Evolutionary conservation across 2,329 filamentous ascomycete species (phyloP).

Genomic region (Xylaria arbuscula): DNA sequence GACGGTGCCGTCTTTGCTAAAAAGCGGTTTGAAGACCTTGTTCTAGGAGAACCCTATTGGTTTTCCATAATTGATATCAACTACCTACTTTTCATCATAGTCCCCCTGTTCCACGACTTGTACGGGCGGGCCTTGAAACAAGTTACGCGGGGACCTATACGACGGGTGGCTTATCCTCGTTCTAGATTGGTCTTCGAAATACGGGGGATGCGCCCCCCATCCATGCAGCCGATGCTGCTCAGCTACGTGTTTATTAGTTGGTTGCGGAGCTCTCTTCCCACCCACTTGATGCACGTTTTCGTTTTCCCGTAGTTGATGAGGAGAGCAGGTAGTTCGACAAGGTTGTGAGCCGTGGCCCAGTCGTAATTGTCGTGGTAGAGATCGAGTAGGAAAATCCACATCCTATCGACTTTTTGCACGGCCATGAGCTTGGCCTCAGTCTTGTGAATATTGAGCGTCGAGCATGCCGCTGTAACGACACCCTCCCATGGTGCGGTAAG

Average conservation of each 20-base stretch:
- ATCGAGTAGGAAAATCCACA: not conserved
- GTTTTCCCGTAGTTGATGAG: not conserved
- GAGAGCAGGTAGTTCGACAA: not conserved
- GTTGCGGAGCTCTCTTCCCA: not conserved
- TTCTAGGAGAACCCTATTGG: too few relatives aligned
- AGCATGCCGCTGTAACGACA: not conserved
- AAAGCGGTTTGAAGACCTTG: too few relatives aligned
- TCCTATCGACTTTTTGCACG: not conserved
- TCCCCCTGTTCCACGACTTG: not conserved
- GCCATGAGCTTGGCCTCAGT: not conserved
- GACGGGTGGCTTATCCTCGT: not conserved
- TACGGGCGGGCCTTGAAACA: not conserved
- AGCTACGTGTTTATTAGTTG: not conserved
- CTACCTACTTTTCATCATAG: not conserved
- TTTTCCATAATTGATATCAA: not conserved
- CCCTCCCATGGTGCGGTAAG: not conserved
- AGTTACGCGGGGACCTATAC: not conserved
- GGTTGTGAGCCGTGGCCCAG: not conserved
- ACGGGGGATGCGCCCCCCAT: not conserved
- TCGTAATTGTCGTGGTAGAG: conserved; percentile 1
- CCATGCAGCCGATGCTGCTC: not conserved
- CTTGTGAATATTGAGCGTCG: not conserved
- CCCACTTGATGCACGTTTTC: not conserved
- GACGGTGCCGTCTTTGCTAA: too few relatives aligned
- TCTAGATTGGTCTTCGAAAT: conserved; percentile 9